These are phyloP conservation scores for Tanozyma kutaoensis DNA, from an alignment of 805 yeast genomes.

Conservation along the genomic window DNA sequence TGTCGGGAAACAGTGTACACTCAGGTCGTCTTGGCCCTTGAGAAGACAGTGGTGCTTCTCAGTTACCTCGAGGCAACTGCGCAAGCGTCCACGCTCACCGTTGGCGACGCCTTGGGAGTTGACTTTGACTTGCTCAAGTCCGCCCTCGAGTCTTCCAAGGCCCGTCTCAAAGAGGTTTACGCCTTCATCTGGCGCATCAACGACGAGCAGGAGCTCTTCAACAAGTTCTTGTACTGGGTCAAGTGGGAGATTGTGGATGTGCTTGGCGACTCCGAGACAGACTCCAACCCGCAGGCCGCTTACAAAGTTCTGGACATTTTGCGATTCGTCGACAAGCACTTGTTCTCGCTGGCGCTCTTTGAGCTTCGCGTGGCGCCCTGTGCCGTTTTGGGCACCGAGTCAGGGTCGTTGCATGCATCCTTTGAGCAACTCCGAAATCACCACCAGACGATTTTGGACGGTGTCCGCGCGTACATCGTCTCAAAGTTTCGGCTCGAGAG, in stretches of 20 bases:
- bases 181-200: slow-evolving; percentile 28
- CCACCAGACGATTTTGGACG: slow-evolving; percentile 6
- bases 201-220: slow-evolving; percentile 32
- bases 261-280: slow-evolving; percentile 24
- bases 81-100: too few species aligned
- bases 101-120: too few species aligned
- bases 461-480: background rate
- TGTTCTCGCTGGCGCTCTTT: slow-evolving; percentile 4
- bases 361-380: slow-evolving; percentile 1
- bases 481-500: background rate
- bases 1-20: slow-evolving; percentile 33
- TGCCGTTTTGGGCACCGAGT: background rate
- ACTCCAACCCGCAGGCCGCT: slow-evolving; percentile 4
- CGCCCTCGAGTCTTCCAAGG: slow-evolving; percentile 7
- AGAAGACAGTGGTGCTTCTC: slow-evolving; percentile 36
- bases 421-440: slow-evolving; percentile 9
- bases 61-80: slow-evolving; percentile 27
- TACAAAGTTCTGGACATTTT: slow-evolving; percentile 5
- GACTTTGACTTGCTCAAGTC: too few species aligned
- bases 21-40: slow-evolving; percentile 40
- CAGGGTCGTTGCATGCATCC: slow-evolving; percentile 1
- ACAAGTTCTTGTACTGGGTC: slow-evolving; percentile 32
- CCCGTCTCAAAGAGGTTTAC: slow-evolving; percentile 19
- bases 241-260: slow-evolving; percentile 21
- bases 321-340: slow-evolving; percentile 4